Percentiles rank a stretch among this genome's conserved stretches.
phyloP scores from a whole-genome alignment of 176 grass and related monocot genomes.

The Hsuehochloa calcarea region DNA sequence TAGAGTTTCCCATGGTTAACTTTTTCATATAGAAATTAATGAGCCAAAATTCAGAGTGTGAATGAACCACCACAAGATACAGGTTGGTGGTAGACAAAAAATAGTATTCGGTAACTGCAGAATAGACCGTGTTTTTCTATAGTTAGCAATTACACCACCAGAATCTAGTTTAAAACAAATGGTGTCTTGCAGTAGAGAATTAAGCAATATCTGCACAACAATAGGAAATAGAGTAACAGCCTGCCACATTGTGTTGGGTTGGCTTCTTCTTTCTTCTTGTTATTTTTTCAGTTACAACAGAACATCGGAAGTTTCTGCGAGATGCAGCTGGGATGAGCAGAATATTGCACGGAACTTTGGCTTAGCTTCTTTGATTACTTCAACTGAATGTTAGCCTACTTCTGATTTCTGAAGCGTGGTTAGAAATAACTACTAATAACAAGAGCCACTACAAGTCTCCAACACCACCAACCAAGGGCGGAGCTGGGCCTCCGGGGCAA shows the following conservation, averaged over 20 bases:
- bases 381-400: background rate
- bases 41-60: background rate
- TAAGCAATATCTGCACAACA: background rate
- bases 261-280: background rate
- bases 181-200: background rate
- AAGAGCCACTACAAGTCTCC: background rate
- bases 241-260: background rate
- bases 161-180: constrained; percentile 16
- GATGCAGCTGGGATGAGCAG: background rate
- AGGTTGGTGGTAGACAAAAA: background rate
- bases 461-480: constrained; percentile 8
- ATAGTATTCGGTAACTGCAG: background rate
- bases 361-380: background rate
- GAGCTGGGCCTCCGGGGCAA: too few relatives aligned
- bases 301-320: background rate
- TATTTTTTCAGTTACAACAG: background rate
- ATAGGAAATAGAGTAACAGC: background rate
- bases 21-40: background rate
- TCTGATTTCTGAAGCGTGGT: background rate
- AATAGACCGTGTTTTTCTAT: background rate
- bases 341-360: background rate
- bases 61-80: background rate
- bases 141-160: background rate
- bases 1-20: background rate
- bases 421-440: background rate